A percentile compares a stretch with the other conserved stretches of the same genome.
Evolutionary conservation across 352 stramenopile species (phyloP).

Genomic region (Hyaloperonospora arabidopsidis): DNA sequence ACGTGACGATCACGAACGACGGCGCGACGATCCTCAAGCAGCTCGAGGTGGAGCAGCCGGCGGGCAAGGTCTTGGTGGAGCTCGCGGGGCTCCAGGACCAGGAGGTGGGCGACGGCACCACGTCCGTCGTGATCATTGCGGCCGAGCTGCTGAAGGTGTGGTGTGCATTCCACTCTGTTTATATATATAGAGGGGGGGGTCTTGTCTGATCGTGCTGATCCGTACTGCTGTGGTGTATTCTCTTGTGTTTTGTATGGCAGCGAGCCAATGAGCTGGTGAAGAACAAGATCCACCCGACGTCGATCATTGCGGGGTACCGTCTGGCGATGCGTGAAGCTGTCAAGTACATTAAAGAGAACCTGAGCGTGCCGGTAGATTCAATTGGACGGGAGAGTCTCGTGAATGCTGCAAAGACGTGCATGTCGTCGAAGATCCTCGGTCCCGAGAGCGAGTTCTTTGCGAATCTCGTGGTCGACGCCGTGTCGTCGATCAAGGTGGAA

Average conservation of each 20-base stretch:
- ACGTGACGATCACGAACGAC: slow-evolving; percentile 99
- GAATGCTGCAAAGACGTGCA: slow-evolving; percentile 96
- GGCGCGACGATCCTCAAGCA: slow-evolving; percentile 99
- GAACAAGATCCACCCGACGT: slow-evolving; percentile 98
- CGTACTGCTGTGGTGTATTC: background rate
- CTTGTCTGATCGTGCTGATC: too few relatives aligned
- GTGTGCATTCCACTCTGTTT: slow-evolving; percentile 15
- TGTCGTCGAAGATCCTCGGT: slow-evolving; percentile 99
- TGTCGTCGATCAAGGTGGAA: slow-evolving; percentile 93
- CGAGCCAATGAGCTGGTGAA: slow-evolving; percentile 95
- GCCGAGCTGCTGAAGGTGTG: slow-evolving; percentile 91
- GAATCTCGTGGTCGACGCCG: slow-evolving; percentile 95
- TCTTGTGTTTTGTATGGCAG: slow-evolving; percentile 31
- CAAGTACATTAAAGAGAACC: slow-evolving; percentile 98
- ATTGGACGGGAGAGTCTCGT: slow-evolving; percentile 93
- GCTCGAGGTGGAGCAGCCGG: slow-evolving; percentile 98
- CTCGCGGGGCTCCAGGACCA: slow-evolving; percentile 97
- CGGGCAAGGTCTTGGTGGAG: slow-evolving; percentile 97
- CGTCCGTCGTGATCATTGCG: slow-evolving; percentile 98
- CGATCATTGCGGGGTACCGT: slow-evolving; percentile 98
- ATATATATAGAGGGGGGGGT: background rate
- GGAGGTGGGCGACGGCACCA: slow-evolving; percentile 99
- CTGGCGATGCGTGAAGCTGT: slow-evolving; percentile 97
- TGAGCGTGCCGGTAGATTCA: slow-evolving; percentile 92
- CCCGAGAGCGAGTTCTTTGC: slow-evolving; percentile 97